A percentile compares a stretch with the other conserved stretches of the same genome.
Conservation (phyloP, 2,329 filamentous ascomycete genomes). For the Arthrobotrys megalospora region DNA sequence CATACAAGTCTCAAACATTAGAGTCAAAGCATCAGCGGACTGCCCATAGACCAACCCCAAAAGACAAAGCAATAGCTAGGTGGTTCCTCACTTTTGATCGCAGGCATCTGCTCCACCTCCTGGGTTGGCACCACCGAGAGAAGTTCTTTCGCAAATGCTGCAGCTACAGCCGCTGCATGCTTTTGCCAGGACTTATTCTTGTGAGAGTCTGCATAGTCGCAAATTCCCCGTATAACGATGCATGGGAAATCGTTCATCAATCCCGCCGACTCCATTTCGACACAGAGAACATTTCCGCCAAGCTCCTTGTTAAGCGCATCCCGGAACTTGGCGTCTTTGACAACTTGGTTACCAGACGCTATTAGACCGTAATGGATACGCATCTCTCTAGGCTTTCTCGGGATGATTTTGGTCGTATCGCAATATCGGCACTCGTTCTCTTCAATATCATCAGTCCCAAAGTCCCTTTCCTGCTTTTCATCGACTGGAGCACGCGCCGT, state of each 20-base stretch:
- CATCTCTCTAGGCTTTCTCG: background rate
- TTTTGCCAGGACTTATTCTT: slow-evolving; percentile 62
- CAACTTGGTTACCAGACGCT: slow-evolving; percentile 50
- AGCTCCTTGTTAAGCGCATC: slow-evolving; percentile 51
- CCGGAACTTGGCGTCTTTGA: slow-evolving; percentile 63
- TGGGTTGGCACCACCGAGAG: no score
- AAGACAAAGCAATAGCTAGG: no score
- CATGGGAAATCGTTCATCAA: slow-evolving; percentile 55
- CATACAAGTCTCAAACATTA: no score
- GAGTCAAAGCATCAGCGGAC: no score
- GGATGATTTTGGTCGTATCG: background rate
- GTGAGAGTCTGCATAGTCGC: slow-evolving; percentile 62
- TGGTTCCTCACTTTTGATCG: no score
- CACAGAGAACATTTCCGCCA: slow-evolving; percentile 13
- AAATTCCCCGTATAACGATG: slow-evolving; percentile 62
- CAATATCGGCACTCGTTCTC: no score
- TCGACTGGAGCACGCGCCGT: no score
- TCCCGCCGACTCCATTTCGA: slow-evolving; percentile 60
- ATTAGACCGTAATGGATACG: slow-evolving; percentile 23
- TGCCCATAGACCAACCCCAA: no score
- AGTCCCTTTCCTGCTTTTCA: no score
- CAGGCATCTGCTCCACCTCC: slow-evolving; percentile 20
- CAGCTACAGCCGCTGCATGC: slow-evolving; percentile 61
- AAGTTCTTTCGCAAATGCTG: slow-evolving; percentile 61
- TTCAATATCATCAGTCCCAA: no score